Evolutionary conservation across 345 rosid genomes (phyloP), one percentile per base, ranked within the genome.

Genomic region (Dimocarpus longan): DNA sequence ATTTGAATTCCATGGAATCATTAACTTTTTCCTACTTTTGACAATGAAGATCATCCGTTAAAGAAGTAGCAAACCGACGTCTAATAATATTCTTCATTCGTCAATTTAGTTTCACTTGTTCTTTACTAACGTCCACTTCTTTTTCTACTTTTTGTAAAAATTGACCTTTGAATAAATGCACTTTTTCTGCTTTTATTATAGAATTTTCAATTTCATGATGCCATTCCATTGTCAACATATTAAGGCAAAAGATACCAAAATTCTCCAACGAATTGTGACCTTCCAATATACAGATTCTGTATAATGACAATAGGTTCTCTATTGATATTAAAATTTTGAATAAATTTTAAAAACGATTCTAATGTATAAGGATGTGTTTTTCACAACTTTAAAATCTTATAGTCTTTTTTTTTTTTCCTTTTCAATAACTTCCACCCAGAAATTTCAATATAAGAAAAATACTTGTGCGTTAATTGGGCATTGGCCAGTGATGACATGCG

Each of bases 21-120:
- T 64, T 22, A 26, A 28, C 63, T 43, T 44, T 28, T 42, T n/a
- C 69, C 59, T 46, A 72, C 28, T 72, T 72, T 71, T 19, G 24
- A 60, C 68, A 42, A 73, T 15, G 56, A 16, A 13, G 1, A 60
- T 22, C 54, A 57, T n/a, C 63, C 8, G 63, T 6, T 10, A 52
- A 52, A 22, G 16, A 43, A 72, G 48, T 28, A 19, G 67, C 66
- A 73, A 56, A 71, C 64, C 48, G 28, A 72, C 76, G 19, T 54
- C 43, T 56, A 72, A 42, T 50, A 72, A 50, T 65, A 76, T 76
- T 76, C 71, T 32, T 16, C 26, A 10, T 75, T 65, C 52, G 71
- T 75, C 60, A 75, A 46, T 75, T 64, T 56, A 15, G 12, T 66
- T 62, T 40, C 13, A 62, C 44, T 32, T 63, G 77, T 63, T 63